Percentiles rank a stretch among this genome's conserved stretches.
phyloP scores from a whole-genome alignment of 495 filamentous ascomycete genomes.

The Penicillium argentinense region DNA sequence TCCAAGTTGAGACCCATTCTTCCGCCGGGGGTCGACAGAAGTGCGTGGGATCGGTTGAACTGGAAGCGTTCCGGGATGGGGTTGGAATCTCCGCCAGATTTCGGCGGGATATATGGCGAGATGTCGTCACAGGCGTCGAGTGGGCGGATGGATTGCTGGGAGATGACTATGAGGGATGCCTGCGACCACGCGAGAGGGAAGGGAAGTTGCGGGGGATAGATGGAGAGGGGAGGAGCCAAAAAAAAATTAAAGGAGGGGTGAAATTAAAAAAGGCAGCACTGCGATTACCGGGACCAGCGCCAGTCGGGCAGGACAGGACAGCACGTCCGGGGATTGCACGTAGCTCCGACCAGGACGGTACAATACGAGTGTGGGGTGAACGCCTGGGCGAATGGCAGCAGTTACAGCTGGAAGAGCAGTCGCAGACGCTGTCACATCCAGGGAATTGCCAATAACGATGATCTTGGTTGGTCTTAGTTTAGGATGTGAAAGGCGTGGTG shows the following conservation, averaged over 20 bases:
- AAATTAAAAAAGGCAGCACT: constrained; percentile 25
- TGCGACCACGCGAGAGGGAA: no score
- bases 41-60: constrained; percentile 29
- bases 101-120: constrained; percentile 16
- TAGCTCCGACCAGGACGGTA: constrained; percentile 20
- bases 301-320: constrained; percentile 23
- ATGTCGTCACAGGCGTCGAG: constrained; percentile 38
- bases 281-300: background rate
- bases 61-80: constrained; percentile 21
- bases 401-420: no score
- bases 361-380: constrained; percentile 32
- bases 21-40: constrained; percentile 50
- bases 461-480: no score
- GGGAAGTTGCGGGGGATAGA: constrained; percentile 8
- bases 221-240: constrained; percentile 19
- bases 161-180: no score
- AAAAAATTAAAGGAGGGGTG: constrained; percentile 21
- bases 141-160: constrained; percentile 19
- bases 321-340: constrained; percentile 32
- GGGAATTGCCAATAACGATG: no score
- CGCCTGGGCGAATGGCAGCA: constrained; percentile 36
- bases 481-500: no score
- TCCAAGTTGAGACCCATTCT: constrained; percentile 71
- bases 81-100: constrained; percentile 12
- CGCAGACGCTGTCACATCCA: no score